phyloP scores from a whole-genome alignment of 1,284 basidiomycete genomes.

The Tylopilus sp. region DNA sequence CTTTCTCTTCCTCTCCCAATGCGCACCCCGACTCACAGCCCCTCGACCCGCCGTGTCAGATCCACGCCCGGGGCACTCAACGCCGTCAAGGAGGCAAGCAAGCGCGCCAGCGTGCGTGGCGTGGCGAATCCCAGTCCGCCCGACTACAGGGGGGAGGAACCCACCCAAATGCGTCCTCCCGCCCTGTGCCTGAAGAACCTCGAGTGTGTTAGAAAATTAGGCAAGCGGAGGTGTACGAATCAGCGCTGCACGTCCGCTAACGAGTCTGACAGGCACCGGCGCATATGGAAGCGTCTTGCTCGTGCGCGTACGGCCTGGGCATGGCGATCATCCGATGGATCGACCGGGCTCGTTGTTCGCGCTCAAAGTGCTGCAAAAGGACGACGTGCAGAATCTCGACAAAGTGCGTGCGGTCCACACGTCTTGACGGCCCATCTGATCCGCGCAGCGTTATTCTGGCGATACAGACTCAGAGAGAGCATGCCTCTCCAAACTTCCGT shows the following conservation, averaged over 20 bases:
- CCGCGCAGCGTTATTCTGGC: slow-evolving; percentile 18
- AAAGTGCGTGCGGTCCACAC: slow-evolving; percentile 21
- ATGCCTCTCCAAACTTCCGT: slow-evolving; percentile 39
- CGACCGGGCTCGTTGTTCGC: slow-evolving; percentile 35
- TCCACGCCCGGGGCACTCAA: neutral
- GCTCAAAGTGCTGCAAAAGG: slow-evolving; percentile 41
- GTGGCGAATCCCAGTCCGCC: neutral
- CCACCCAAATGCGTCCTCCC: slow-evolving; percentile 29
- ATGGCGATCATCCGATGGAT: slow-evolving; percentile 28
- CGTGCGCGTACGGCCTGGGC: slow-evolving; percentile 30
- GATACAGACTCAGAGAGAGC: slow-evolving; percentile 40
- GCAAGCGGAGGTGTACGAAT: slow-evolving; percentile 19
- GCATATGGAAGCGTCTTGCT: slow-evolving; percentile 40
- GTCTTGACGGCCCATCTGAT: neutral
- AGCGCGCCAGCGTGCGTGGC: slow-evolving; percentile 4
- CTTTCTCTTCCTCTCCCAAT: neutral
- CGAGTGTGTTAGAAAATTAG: slow-evolving; percentile 39
- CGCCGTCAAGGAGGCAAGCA: neutral
- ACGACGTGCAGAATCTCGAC: slow-evolving; percentile 28
- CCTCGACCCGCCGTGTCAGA: slow-evolving; percentile 10
- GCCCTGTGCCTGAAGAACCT: slow-evolving; percentile 36
- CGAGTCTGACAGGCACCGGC: slow-evolving; percentile 35
- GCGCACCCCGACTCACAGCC: slow-evolving; percentile 5
- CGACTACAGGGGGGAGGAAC: slow-evolving; percentile 10
- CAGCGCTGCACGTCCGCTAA: slow-evolving; percentile 3